Conservation (phyloP, 164 flowering plant species). For the Liquidambar formosana region DNA sequence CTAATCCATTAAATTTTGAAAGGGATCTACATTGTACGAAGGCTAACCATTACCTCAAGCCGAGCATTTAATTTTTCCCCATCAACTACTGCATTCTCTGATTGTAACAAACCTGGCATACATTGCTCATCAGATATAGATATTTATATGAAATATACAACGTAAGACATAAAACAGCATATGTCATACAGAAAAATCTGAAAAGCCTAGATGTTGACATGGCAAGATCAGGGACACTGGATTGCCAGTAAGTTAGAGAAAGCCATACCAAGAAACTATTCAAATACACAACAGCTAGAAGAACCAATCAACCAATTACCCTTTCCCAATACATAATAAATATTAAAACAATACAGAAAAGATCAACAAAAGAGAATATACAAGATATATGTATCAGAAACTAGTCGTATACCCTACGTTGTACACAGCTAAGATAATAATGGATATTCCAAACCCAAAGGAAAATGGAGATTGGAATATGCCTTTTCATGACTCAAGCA, state of each 20-base stretch:
- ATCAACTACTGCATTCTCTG: conserved; percentile 27
- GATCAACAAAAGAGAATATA: too few species aligned
- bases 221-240: neutral
- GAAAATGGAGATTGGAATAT: neutral
- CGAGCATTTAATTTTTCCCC: conserved; percentile 27
- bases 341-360: neutral
- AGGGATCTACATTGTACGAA: neutral
- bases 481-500: neutral
- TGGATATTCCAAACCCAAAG: neutral
- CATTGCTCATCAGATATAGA: conserved; percentile 2
- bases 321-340: neutral
- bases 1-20: neutral
- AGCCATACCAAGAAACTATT: neutral
- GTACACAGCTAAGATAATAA: neutral
- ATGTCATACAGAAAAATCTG: neutral
- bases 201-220: neutral
- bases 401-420: neutral
- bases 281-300: neutral
- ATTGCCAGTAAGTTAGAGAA: neutral
- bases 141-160: neutral
- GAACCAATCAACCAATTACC: neutral
- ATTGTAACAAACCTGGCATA: conserved; percentile 27
- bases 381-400: neutral
- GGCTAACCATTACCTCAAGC: conserved; percentile 30
- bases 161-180: neutral